Percentiles rank a stretch among this genome's conserved stretches.
These are phyloP conservation scores for Blastocrithidia nonstop DNA, from an alignment of 208 protist genomes.

Conservation along the genomic window DNA sequence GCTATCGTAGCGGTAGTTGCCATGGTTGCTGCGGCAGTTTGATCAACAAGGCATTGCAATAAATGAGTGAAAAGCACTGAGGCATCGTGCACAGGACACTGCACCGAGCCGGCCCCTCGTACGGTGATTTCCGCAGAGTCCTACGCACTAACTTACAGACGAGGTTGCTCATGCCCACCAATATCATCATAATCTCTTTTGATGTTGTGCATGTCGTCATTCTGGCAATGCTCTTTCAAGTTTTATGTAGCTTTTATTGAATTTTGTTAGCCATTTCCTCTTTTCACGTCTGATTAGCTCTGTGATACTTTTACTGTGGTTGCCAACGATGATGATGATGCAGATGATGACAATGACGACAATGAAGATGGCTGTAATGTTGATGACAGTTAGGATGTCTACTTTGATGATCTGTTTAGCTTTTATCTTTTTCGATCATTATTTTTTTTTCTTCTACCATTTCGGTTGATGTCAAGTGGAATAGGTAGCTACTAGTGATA, in stretches of 20 bases:
- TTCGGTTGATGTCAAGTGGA: background rate
- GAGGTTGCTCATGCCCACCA: too few species aligned
- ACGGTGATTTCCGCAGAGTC: slow-evolving; percentile 53
- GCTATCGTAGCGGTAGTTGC: slow-evolving; percentile 13
- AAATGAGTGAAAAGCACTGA: slow-evolving; percentile 30
- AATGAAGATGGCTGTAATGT: background rate
- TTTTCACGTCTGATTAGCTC: too few species aligned
- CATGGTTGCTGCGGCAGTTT: slow-evolving; percentile 38
- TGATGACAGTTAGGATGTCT: background rate
- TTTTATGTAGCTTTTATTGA: too few species aligned
- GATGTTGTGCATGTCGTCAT: too few species aligned
- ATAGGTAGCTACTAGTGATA: too few species aligned
- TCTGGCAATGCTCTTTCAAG: too few species aligned
- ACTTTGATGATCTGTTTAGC: background rate
- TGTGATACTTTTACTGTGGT: too few species aligned
- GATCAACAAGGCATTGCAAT: slow-evolving; percentile 45
- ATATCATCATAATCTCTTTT: too few species aligned
- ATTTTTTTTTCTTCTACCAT: background rate
- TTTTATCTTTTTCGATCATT: background rate
- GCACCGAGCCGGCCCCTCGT: slow-evolving; percentile 38
- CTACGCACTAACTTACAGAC: slow-evolving; percentile 25
- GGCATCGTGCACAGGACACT: slow-evolving; percentile 24
- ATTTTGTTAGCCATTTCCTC: too few species aligned
- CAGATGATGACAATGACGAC: background rate
- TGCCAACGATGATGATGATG: too few species aligned